Evolutionary conservation across 352 stramenopile species (phyloP).

Genomic region (Pythium aphanidermatum): DNA sequence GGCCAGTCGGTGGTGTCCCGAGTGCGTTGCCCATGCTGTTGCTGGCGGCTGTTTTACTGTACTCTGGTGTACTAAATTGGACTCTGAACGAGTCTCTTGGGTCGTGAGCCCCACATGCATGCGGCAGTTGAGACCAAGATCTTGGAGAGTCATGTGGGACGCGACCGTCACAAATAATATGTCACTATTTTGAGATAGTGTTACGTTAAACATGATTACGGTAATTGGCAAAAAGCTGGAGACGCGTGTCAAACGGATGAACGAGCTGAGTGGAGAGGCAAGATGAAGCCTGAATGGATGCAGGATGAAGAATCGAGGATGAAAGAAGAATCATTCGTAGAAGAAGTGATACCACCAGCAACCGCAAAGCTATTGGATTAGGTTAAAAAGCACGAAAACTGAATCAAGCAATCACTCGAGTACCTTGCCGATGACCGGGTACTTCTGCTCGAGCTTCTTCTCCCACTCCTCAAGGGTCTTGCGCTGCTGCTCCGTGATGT

Average conservation of each 20-base stretch:
- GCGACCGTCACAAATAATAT: conserved; percentile 9
- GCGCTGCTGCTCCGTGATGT: conserved; percentile 89
- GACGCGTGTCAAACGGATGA: conserved; percentile 11
- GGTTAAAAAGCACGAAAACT: no score
- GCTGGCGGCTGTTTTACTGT: not conserved
- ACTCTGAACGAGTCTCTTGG: not conserved
- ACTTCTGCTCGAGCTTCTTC: conserved; percentile 93
- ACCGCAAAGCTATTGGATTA: no score
- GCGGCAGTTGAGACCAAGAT: not conserved
- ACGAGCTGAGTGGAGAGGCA: no score
- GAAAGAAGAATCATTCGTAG: no score
- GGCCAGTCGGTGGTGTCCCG: conserved; percentile 12
- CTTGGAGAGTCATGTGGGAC: not conserved
- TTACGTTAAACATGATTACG: not conserved
- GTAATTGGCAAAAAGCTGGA: conserved; percentile 6
- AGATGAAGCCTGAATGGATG: conserved; percentile 1
- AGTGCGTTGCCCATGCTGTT: conserved; percentile 24
- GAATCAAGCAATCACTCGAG: no score
- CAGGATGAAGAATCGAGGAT: no score
- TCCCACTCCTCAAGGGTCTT: conserved; percentile 96
- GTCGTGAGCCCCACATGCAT: no score
- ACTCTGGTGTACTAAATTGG: not conserved
- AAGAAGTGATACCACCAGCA: no score
- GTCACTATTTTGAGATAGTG: conserved; percentile 13
- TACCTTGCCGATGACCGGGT: conserved; percentile 91